Conservation (phyloP, 2,329 filamentous ascomycete species). For the Talaromyces sp. region DNA sequence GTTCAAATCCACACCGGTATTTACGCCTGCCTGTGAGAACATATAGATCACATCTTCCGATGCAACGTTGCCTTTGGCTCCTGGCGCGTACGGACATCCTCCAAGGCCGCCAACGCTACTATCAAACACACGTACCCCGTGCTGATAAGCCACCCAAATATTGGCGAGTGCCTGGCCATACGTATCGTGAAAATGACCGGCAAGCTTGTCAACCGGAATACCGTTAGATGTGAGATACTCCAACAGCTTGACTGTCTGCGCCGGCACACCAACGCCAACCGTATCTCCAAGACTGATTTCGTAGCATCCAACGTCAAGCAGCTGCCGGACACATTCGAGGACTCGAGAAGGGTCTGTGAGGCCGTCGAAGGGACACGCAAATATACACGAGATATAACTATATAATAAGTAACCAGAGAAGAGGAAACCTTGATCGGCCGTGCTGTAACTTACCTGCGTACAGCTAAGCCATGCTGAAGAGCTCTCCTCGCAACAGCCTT, state of each 20-base stretch:
- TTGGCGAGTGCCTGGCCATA: conserved; percentile 84
- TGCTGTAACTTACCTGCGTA: no score
- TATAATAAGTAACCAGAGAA: no score
- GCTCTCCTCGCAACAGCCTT: conserved; percentile 25
- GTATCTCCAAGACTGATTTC: conserved; percentile 89
- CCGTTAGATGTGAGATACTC: conserved; percentile 37
- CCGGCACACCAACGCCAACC: conserved; percentile 75
- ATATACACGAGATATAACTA: conserved; percentile 35
- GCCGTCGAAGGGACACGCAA: conserved; percentile 45
- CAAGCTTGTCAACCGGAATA: conserved; percentile 63
- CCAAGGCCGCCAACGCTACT: conserved; percentile 73
- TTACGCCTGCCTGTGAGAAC: conserved; percentile 53
- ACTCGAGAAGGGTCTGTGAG: conserved; percentile 46
- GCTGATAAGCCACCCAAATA: conserved; percentile 67
- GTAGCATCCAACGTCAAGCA: conserved; percentile 82
- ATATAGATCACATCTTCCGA: conserved; percentile 81
- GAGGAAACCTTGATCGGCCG: no score
- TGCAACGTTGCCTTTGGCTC: conserved; percentile 78
- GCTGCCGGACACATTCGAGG: conserved; percentile 47
- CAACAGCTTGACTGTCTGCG: conserved; percentile 25
- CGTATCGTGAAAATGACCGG: conserved; percentile 85
- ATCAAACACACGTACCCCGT: conserved; percentile 74
- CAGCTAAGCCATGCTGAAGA: conserved; percentile 18
- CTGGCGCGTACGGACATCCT: conserved; percentile 78
- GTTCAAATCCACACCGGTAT: conserved; percentile 62